Evolutionary conservation across 352 stramenopile genomes (phyloP).

Genomic region (Plasmopara halstedii): DNA sequence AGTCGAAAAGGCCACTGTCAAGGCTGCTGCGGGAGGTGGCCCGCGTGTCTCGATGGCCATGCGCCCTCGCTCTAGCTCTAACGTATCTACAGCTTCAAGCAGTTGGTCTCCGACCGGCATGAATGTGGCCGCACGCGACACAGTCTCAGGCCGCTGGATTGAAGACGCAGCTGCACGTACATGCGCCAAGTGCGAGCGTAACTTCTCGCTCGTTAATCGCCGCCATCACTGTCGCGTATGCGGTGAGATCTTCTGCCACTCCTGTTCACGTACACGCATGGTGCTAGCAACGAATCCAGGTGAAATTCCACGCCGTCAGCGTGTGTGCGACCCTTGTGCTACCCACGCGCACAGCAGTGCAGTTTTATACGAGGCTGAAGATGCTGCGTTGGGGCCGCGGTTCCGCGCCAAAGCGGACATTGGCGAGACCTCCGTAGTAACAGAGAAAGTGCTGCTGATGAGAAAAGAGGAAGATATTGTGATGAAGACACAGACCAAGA

Average conservation of each 20-base stretch:
- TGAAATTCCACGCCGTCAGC: conserved; percentile 60
- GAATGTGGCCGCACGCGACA: conserved; percentile 32
- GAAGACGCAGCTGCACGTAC: conserved; percentile 41
- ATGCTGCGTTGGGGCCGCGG: conserved; percentile 18
- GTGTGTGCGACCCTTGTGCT: conserved; percentile 66
- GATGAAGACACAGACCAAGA: not conserved
- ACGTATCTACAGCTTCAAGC: conserved; percentile 58
- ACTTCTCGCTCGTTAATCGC: conserved; percentile 67
- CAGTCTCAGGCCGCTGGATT: conserved; percentile 62
- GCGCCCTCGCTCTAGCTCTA: conserved; percentile 47
- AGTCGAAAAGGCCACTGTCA: conserved; percentile 16
- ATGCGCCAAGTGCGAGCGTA: conserved; percentile 61
- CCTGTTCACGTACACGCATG: conserved; percentile 74
- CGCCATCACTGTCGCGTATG: conserved; percentile 80
- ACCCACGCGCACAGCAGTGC: conserved; percentile 52
- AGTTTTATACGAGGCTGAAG: conserved; percentile 53
- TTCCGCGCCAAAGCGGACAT: conserved; percentile 30
- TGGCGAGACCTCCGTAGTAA: conserved; percentile 12
- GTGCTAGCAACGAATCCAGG: conserved; percentile 59
- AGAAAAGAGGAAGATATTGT: not conserved
- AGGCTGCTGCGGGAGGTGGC: conserved; percentile 8
- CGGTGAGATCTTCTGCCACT: conserved; percentile 76
- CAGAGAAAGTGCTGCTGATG: conserved; percentile 14
- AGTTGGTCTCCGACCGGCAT: conserved; percentile 51
- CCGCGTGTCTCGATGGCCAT: conserved; percentile 8